Conservation (phyloP, 23 red algal species). For the Gracilaria domingensis region DNA sequence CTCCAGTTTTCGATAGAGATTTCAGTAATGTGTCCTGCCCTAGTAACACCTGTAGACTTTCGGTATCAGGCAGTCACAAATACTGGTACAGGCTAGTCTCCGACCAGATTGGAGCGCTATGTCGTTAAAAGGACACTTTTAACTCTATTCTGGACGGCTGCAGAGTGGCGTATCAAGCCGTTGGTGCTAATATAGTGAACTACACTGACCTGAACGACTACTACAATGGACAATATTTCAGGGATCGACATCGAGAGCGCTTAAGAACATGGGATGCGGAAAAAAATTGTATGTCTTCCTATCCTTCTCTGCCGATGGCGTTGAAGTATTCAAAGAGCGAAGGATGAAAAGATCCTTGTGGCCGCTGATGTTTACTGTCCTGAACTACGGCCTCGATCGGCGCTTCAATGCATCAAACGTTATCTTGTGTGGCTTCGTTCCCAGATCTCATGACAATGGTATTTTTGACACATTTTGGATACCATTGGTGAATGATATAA, state of each 20-base stretch:
- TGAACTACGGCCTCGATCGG: background rate
- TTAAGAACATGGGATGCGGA: background rate
- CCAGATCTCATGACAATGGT: slow-evolving; percentile 3
- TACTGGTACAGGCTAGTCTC: slow-evolving; percentile 23
- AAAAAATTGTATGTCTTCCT: slow-evolving; percentile 8
- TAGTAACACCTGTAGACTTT: background rate
- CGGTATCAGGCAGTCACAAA: background rate
- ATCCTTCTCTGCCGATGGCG: slow-evolving; percentile 3
- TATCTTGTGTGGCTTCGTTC: background rate
- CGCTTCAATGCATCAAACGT: slow-evolving; percentile 19
- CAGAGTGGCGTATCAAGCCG: background rate
- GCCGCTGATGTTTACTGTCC: slow-evolving; percentile 30
- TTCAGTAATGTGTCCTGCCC: background rate
- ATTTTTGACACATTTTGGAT: background rate
- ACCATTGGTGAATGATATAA: background rate
- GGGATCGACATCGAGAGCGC: background rate
- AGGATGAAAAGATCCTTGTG: slow-evolving; percentile 4
- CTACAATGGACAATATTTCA: slow-evolving; percentile 1
- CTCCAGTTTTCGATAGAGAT: background rate
- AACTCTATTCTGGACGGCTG: background rate
- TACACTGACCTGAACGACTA: background rate
- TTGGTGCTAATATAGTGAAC: background rate
- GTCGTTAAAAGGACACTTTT: background rate
- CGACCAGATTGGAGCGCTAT: background rate
- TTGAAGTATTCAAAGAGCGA: slow-evolving; percentile 25